Percentiles rank a stretch among this genome's conserved stretches.
These are phyloP conservation scores for Gossypium sturtianum DNA, from an alignment of 345 rosid species.

Conservation along the genomic window DNA sequence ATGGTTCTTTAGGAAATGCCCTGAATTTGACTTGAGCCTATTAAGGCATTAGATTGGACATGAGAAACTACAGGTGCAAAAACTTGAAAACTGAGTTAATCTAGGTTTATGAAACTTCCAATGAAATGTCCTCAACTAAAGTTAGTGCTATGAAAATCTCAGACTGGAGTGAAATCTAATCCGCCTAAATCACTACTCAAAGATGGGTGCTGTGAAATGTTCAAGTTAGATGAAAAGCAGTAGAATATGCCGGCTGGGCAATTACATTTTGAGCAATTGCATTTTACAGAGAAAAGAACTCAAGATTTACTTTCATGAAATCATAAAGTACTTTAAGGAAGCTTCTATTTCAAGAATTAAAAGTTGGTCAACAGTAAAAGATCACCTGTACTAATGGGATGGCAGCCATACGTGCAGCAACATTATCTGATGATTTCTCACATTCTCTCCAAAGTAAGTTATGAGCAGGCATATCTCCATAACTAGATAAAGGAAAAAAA, in stretches of 20 bases:
- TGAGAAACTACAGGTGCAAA: background rate
- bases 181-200: background rate
- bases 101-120: background rate
- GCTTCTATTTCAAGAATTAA: background rate
- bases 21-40: background rate
- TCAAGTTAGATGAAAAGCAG: background rate
- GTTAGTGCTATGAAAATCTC: background rate
- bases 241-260: background rate
- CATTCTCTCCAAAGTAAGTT: constrained; percentile 87
- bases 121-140: constrained; percentile 6
- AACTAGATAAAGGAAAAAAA: constrained; percentile 33
- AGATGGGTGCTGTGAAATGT: background rate
- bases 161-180: background rate
- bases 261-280: background rate
- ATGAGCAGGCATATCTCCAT: constrained; percentile 96
- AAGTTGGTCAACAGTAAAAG: background rate
- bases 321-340: background rate
- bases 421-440: constrained; percentile 66
- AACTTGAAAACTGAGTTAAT: background rate
- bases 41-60: background rate
- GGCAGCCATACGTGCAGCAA: constrained; percentile 83
- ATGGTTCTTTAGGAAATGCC: background rate
- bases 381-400: constrained; percentile 70
- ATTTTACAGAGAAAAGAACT: background rate
- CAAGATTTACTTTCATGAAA: background rate